A percentile compares a stretch with the other conserved stretches of the same genome.
phyloP scores from a whole-genome alignment of 306 rosid species.

The Acacia melanoxylon region DNA sequence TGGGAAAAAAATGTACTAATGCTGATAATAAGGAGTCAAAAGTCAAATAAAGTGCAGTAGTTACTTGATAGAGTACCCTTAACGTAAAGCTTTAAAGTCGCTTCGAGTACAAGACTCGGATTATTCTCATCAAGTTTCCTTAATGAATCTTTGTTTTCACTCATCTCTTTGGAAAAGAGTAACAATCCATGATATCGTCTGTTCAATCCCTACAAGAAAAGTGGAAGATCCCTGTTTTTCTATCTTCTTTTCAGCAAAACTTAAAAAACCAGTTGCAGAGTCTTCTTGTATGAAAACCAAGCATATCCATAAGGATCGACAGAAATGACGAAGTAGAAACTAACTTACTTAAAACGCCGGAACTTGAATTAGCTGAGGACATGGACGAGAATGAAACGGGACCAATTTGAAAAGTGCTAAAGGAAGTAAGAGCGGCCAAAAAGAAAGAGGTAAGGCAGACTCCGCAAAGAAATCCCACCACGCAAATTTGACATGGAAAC shows the following conservation, averaged over 20 bases:
- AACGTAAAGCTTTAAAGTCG: conserved; percentile 51
- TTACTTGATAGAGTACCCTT: conserved; percentile 29
- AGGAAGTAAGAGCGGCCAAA: conserved; percentile 77
- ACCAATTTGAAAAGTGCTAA: conserved; percentile 61
- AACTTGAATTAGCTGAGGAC: conserved; percentile 45
- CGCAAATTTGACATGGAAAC: conserved; percentile 87
- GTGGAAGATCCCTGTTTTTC: background rate
- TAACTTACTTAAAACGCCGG: conserved; percentile 57
- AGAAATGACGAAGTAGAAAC: background rate
- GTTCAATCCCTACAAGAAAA: conserved; percentile 8
- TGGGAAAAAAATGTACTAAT: background rate
- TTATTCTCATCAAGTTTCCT: conserved; percentile 46
- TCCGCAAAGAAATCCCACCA: conserved; percentile 85
- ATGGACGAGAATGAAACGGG: conserved; percentile 54
- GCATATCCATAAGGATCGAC: background rate
- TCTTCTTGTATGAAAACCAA: background rate
- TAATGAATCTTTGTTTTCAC: background rate
- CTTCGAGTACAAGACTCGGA: conserved; percentile 41
- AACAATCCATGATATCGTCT: conserved; percentile 5
- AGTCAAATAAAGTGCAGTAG: conserved; percentile 23
- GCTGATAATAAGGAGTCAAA: no score
- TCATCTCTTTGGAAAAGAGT: conserved; percentile 17
- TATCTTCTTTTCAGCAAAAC: conserved; percentile 22
- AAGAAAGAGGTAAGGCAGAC: conserved; percentile 74
- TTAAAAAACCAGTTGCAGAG: background rate